Conservation (phyloP, 805 yeast genomes). For the Grigorovia transvaalensis region DNA sequence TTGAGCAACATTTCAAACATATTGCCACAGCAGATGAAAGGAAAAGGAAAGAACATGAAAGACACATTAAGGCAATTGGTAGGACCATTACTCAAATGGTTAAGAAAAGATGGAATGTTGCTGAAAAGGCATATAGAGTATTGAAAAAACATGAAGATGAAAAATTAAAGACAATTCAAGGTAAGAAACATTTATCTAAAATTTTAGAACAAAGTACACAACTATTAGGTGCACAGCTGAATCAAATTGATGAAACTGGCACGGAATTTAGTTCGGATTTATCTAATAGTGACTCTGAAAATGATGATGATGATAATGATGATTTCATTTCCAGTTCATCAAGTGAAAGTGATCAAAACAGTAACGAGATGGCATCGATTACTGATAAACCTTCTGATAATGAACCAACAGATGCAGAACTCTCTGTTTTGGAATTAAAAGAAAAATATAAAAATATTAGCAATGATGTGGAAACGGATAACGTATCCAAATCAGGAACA, state of each 20-base stretch:
- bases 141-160: slow-evolving; percentile 71
- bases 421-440: slow-evolving; percentile 36
- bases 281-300: background rate
- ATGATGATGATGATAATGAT: slow-evolving; percentile 7
- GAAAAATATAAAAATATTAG: slow-evolving; percentile 32
- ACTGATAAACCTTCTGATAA: slow-evolving; percentile 12
- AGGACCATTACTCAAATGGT: slow-evolving; percentile 75
- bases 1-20: slow-evolving; percentile 79
- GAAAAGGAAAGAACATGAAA: slow-evolving; percentile 63
- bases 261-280: slow-evolving; percentile 5
- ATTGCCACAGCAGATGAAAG: slow-evolving; percentile 84
- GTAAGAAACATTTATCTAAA: slow-evolving; percentile 77
- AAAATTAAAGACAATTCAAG: slow-evolving; percentile 66
- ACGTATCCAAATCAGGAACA: background rate
- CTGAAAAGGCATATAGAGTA: slow-evolving; percentile 67
- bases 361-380: background rate
- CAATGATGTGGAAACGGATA: slow-evolving; percentile 1
- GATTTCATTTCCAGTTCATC: slow-evolving; percentile 12
- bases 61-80: slow-evolving; percentile 58
- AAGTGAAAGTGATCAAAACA: slow-evolving; percentile 7
- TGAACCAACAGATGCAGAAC: slow-evolving; percentile 10
- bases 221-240: slow-evolving; percentile 74
- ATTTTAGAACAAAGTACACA: slow-evolving; percentile 89
- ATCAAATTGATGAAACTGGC: slow-evolving; percentile 23
- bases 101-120: slow-evolving; percentile 81